Evolutionary conservation across 106 monocot species (phyloP), one percentile per base, ranked within the genome.

Genomic region (Acorus gramineus): DNA sequence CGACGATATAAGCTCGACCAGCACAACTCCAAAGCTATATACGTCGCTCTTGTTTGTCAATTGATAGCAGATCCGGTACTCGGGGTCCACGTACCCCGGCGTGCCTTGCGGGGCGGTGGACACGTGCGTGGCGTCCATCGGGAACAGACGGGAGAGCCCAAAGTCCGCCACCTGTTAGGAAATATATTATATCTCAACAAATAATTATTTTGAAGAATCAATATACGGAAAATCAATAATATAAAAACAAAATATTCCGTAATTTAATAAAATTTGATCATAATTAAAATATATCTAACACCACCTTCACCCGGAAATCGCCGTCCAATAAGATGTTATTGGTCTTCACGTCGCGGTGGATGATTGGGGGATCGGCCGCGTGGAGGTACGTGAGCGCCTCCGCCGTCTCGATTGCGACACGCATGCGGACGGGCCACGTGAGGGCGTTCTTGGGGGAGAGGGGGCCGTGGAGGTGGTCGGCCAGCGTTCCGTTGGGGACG

Each of bases 21-120:
- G 52, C n/a, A 71, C 71, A 3, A 71, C 71, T 9, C 71, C 61
- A 8, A 71, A 71, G 52, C 61, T 62, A 61, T 62, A 71, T 0
- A 71, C 71, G 55, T 71, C 71, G 61, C 71, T 71, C 71, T 71
- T 71, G 62, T 71, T 61, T 2, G 71, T 62, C 13, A 71, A 62
- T 55, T 71, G 61, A 47, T 62, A 71, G 71, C 71, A 71, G n/a
- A n/a, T n/a, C n/a, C n/a, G n/a, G 71, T 63, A 71, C 55, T 71
- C 71, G 8, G 63, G 71, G 51, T 71, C 71, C 4, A 71, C 46
- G 55, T 71, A 71, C 14, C 62, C 71, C 4, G 71, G 62, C 8
- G 71, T 71, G 54, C 71, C 71, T 52, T 71, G 63, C 44, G 71
- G 71, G 7, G 53, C 63, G 44, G 71, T 71, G 46, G 62, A 63